Base-by-base conservation (phyloP, 2,329 filamentous ascomycete species). In the Basipetospora chlamydospora region DNA sequence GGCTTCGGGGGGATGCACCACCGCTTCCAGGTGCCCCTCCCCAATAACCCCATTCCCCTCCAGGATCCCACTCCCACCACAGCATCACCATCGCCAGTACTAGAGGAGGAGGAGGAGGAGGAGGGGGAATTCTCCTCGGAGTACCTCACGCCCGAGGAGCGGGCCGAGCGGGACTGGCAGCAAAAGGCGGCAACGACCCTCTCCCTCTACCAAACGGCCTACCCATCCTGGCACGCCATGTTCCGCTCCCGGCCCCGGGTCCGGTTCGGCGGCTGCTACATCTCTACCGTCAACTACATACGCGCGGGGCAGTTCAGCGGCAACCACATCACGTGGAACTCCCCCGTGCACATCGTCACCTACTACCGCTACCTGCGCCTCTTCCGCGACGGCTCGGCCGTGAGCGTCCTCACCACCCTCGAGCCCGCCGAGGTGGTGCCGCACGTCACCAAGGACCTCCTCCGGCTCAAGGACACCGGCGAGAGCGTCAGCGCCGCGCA, bases 361-460 rank as follows among this genome's bases (percentile, higher is more conserved):
- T 98, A 96, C 60, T 98, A 93, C 61, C 84, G 90, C 40, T 98
- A 96, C 58, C 71, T 98, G 3, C 82, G 90, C 37, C 90, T 98
- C 62, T 90, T 90, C 61, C 81, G 86, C 17, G 84, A 96, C 55
- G 90, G 90, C 20, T 80, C 80, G 1, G 75, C 71, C 44, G 77
- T 96, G 41, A 84, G 77, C 37, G 67, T 98, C 2, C 68, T 92
- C 25, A 84, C 81, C 1, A 92, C 83, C 1, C 60, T 71, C 5
- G 84, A 94, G 51, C 90, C 90, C 1, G 59, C 69, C n/a, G 83
- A 92, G 13, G 82, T 96, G 10, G 84, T 98, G 1, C 83, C 86
- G 39, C 71, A 88, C 48, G 66, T 98, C 15, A 84, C 74, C 26
- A 75, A 73, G 42, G 78, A 85, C 21, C 71, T 80, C 35, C n/a